phyloP scores from a whole-genome alignment of 345 rosid species.

The Acer yangbiense region DNA sequence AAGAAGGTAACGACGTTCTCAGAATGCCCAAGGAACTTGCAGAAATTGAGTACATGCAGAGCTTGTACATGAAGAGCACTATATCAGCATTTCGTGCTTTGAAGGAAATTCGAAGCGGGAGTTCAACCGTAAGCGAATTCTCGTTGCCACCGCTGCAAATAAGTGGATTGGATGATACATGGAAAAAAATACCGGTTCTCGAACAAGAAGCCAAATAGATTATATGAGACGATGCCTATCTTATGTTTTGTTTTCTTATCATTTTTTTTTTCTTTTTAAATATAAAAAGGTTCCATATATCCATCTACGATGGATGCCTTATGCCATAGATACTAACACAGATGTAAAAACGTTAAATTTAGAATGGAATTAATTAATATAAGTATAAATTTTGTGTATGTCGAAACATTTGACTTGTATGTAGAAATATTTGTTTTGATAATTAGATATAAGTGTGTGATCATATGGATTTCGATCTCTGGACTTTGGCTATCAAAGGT shows the following conservation, averaged over 20 bases:
- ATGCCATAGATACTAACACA: constrained; percentile 35
- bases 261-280: neutral
- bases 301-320: constrained; percentile 29
- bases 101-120: constrained; percentile 76
- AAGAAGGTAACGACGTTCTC: constrained; percentile 27
- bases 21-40: constrained; percentile 54
- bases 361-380: constrained; percentile 13
- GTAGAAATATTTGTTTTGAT: too few species aligned
- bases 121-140: constrained; percentile 84
- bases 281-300: neutral
- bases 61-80: constrained; percentile 79
- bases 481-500: neutral
- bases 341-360: constrained; percentile 33
- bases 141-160: constrained; percentile 87
- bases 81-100: constrained; percentile 74
- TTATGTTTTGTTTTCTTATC: too few species aligned
- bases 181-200: constrained; percentile 75
- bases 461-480: neutral
- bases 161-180: constrained; percentile 62
- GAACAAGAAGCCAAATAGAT: constrained; percentile 80
- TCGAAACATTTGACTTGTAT: too few species aligned
- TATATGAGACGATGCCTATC: neutral
- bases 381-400: constrained; percentile 4
- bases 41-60: constrained; percentile 67
- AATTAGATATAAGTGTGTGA: neutral